Evolutionary conservation across 352 stramenopile genomes (phyloP).

Genomic region (Phytophthora ohioensis): DNA sequence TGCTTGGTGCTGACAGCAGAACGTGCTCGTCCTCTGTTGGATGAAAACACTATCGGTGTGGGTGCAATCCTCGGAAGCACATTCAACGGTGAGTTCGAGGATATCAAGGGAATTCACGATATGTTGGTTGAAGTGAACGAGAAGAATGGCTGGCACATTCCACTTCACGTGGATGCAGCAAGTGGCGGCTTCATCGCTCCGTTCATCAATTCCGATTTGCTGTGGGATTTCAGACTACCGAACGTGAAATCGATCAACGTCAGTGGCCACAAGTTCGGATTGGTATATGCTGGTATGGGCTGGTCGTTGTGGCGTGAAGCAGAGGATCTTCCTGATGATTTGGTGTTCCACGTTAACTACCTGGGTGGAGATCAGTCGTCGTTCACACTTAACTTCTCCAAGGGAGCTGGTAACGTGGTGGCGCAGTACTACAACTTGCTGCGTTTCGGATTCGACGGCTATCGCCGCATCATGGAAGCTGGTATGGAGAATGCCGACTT

Average conservation of each 20-base stretch:
- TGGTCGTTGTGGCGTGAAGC: not conserved
- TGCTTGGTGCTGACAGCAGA: not conserved
- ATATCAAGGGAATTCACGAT: not conserved
- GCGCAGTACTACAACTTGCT: not conserved
- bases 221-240: not conserved
- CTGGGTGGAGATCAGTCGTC: not conserved
- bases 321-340: not conserved
- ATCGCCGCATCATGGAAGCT: not conserved
- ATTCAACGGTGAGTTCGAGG: slow-evolving; percentile 1
- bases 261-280: not conserved
- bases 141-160: not conserved
- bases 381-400: not conserved
- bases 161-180: not conserved
- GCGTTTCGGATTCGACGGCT: not conserved
- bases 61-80: not conserved
- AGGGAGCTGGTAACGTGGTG: not conserved
- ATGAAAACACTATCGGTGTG: not conserved
- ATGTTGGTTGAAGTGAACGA: not conserved
- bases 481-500: not conserved
- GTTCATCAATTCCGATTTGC: not conserved
- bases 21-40: not conserved
- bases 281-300: not conserved
- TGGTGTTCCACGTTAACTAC: not conserved
- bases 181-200: not conserved
- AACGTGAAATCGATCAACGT: slow-evolving; percentile 1